Percentiles rank a stretch among this genome's conserved stretches.
phyloP scores from a whole-genome alignment of 2,329 filamentous ascomycete species.

The Pseudogymnoascus sp. region DNA sequence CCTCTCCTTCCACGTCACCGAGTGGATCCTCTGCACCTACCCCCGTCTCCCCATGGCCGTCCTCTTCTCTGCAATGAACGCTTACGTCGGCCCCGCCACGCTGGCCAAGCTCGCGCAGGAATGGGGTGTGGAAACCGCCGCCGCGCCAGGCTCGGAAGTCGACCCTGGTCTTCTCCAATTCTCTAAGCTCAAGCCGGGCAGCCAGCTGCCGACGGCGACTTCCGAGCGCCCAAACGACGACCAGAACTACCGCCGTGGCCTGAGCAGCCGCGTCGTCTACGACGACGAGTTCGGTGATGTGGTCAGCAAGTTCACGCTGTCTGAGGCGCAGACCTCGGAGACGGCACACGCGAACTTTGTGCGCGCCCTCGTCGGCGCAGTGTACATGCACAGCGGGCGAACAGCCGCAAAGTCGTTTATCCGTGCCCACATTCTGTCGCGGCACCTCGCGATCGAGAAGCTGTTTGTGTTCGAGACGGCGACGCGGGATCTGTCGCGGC shows the following conservation, averaged over 20 bases:
- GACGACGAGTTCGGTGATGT: slow-evolving; percentile 79
- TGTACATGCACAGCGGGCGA: slow-evolving; percentile 79
- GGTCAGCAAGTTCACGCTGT: slow-evolving; percentile 25
- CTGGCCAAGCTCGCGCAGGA: slow-evolving; percentile 67
- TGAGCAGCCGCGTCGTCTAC: slow-evolving; percentile 71
- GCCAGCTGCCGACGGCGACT: slow-evolving; percentile 37
- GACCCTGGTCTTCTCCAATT: slow-evolving; percentile 89
- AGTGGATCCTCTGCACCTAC: slow-evolving; percentile 82
- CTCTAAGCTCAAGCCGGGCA: slow-evolving; percentile 40
- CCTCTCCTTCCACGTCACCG: slow-evolving; percentile 80
- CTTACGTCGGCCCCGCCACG: slow-evolving; percentile 70
- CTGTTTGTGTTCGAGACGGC: slow-evolving; percentile 83
- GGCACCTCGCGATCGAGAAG: slow-evolving; percentile 65
- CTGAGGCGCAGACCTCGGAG: slow-evolving; percentile 24
- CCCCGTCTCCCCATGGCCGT: slow-evolving; percentile 87
- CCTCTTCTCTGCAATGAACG: slow-evolving; percentile 76
- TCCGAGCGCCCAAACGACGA: slow-evolving; percentile 45
- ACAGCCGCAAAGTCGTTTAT: slow-evolving; percentile 77
- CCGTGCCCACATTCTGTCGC: slow-evolving; percentile 72
- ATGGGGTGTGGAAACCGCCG: slow-evolving; percentile 90
- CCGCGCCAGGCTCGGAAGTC: slow-evolving; percentile 80
- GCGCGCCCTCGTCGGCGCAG: slow-evolving; percentile 71
- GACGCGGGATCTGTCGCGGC: slow-evolving; percentile 70
- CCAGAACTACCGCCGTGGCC: slow-evolving; percentile 55
- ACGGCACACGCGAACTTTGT: slow-evolving; percentile 69